These are phyloP conservation scores for Lipomyces yarrowii DNA, from an alignment of 1,139 yeast genomes.

Conservation along the genomic window DNA sequence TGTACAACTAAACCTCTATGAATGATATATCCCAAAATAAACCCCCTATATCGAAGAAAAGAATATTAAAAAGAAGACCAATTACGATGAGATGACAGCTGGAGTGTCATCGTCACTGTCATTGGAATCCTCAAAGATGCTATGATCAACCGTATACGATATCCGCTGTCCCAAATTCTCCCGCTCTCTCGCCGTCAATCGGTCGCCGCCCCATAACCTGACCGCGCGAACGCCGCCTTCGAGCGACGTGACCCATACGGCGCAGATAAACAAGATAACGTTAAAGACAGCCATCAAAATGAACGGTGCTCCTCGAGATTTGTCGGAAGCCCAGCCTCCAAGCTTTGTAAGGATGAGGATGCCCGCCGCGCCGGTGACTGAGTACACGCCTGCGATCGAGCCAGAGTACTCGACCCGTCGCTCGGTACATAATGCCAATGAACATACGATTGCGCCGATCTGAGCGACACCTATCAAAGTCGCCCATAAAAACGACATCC, in stretches of 20 bases:
- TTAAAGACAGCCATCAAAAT: conserved; percentile 52
- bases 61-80: background rate
- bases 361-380: conserved; percentile 71
- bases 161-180: conserved; percentile 19
- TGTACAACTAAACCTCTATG: background rate
- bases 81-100: background rate
- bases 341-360: conserved; percentile 59
- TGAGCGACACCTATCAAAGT: conserved; percentile 53
- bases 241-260: conserved; percentile 18
- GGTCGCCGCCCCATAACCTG: conserved; percentile 16
- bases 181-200: conserved; percentile 14
- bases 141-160: conserved; percentile 11
- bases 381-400: conserved; percentile 67
- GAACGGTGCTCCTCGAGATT: conserved; percentile 63
- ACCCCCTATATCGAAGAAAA: background rate
- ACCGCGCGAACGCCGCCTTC: conserved; percentile 12
- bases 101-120: conserved; percentile 14
- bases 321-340: conserved; percentile 66
- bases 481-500: conserved; percentile 44
- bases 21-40: background rate
- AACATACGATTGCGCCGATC: conserved; percentile 61
- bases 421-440: conserved; percentile 52
- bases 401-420: conserved; percentile 54
- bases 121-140: conserved; percentile 10
- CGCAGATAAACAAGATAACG: conserved; percentile 14